phyloP scores from a whole-genome alignment of 176 grass and related monocot species.

The Aegilops speltoides region DNA sequence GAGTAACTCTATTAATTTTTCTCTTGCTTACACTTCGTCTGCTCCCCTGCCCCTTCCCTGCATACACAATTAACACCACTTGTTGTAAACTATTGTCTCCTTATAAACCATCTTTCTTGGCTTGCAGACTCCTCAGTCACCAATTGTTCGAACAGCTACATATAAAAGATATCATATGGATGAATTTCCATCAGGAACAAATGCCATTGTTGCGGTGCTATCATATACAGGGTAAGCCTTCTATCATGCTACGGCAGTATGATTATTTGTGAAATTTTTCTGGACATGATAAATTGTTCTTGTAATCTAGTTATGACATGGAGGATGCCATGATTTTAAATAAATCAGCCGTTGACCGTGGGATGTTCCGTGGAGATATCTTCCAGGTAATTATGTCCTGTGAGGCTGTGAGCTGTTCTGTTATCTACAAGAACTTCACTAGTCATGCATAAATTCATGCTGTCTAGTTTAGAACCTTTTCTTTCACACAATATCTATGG shows the following conservation, averaged over 20 bases:
- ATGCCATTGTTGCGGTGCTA: slow-evolving; percentile 92
- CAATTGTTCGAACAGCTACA: slow-evolving; percentile 79
- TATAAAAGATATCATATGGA: slow-evolving; percentile 90
- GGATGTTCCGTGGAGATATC: slow-evolving; percentile 87
- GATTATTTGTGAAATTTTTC: neutral
- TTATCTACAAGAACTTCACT: neutral
- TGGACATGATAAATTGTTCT: slow-evolving; percentile 25
- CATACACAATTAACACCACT: neutral
- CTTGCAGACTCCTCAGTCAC: slow-evolving; percentile 87
- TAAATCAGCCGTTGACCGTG: slow-evolving; percentile 93
- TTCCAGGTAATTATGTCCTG: slow-evolving; percentile 62
- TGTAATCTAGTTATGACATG: slow-evolving; percentile 86
- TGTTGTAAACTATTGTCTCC: neutral
- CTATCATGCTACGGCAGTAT: slow-evolving; percentile 10
- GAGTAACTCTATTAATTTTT: slow-evolving; percentile 20
- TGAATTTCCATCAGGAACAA: slow-evolving; percentile 88
- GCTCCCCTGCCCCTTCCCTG: neutral
- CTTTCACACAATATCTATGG: neutral
- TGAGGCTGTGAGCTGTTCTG: neutral
- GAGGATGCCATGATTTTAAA: slow-evolving; percentile 99
- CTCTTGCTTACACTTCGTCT: neutral
- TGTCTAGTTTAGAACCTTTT: neutral
- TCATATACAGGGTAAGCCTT: slow-evolving; percentile 78
- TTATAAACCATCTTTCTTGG: slow-evolving; percentile 21
- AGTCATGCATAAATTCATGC: neutral